Base-by-base conservation (phyloP, 148 eudicot genomes). In the Camellia granthamiana region DNA sequence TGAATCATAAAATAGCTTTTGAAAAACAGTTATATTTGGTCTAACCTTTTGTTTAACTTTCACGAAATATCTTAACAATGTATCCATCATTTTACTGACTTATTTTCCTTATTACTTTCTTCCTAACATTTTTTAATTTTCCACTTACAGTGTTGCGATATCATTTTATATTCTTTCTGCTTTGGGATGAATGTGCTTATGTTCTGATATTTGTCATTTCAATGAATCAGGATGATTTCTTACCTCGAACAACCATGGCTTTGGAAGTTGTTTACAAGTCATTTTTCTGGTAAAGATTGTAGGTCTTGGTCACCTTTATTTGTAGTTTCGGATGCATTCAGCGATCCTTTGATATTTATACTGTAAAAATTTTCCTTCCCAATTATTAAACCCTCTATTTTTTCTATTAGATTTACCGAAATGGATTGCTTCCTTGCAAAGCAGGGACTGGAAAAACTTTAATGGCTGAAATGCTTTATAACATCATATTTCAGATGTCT, bases 181-280 rank as follows among this genome's bases (percentile, higher is more conserved):
- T 15, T 15, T 23, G 3, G 46, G 14, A 41, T 62, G 9, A 74
- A 49, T 72, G 70, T 72, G 46, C 55, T 54, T 44, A 11, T 72
- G 77, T 64, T 61, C 43, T 47, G 42, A 44, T 66, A 56, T 62
- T 2, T 75, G 55, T 70, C 69, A 21, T 49, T n/a, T 30, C 42
- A 59, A 64, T 79, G 61, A 46, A 65, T 42, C 94, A 94, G 98
- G 98, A 94, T 87, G 98, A 94, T 89, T 94, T 94, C 89, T 86
- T 94, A 84, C 98, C 98, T 30, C 92, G 98, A 84, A 90, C 98
- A 7, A 92, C 93, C 58, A 92, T 91, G 65, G 92, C 90, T 18
- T 86, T 92, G 83, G 93, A 94, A 84, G 87, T 88, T 78, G 88
- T 91, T 52, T 91, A 83, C 90, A 94, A 92, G 85, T 89, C 92